These are phyloP conservation scores for Luzula sylvatica DNA, from an alignment of 176 grass and related monocot species.

Conservation along the genomic window DNA sequence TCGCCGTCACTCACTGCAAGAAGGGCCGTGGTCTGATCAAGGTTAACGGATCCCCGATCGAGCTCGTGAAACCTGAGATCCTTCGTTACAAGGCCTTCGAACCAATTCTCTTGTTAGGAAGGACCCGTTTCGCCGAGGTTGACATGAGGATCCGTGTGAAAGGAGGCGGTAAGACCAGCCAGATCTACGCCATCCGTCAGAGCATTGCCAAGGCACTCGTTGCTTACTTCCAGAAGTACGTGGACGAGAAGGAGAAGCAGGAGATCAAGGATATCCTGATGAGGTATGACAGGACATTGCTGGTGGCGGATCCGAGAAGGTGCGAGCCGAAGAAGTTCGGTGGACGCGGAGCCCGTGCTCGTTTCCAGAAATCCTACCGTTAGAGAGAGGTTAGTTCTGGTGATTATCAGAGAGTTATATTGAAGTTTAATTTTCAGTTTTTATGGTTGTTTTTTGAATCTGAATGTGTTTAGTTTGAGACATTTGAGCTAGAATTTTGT, in stretches of 20 bases:
- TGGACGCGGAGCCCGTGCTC: conserved; percentile 57
- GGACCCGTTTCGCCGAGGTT: conserved; percentile 51
- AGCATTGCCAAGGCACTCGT: conserved; percentile 72
- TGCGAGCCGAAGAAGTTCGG: conserved; percentile 93
- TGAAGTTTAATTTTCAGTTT: not conserved
- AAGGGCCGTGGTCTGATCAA: conserved; percentile 69
- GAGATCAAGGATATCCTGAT: conserved; percentile 75
- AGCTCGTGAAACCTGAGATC: conserved; percentile 69
- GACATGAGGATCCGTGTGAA: conserved; percentile 84
- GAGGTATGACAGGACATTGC: conserved; percentile 75
- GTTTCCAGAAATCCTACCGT: conserved; percentile 85
- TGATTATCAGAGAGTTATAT: not conserved
- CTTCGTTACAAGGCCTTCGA: conserved; percentile 70
- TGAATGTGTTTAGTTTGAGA: not conserved
- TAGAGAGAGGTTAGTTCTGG: not conserved
- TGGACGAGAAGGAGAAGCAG: conserved; percentile 71
- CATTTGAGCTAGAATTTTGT: too few relatives aligned
- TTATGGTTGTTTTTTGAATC: not conserved
- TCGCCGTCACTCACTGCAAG: conserved; percentile 70
- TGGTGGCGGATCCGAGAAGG: conserved; percentile 65
- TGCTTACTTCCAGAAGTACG: conserved; percentile 75
- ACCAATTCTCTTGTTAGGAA: conserved; percentile 56
- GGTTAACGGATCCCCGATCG: conserved; percentile 70
- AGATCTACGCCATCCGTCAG: conserved; percentile 83
- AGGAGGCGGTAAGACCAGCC: conserved; percentile 62